These are phyloP conservation scores for Sphagnum fallax DNA, from an alignment of 228 moss, liverwort and hornwort genomes.

Conservation along the genomic window DNA sequence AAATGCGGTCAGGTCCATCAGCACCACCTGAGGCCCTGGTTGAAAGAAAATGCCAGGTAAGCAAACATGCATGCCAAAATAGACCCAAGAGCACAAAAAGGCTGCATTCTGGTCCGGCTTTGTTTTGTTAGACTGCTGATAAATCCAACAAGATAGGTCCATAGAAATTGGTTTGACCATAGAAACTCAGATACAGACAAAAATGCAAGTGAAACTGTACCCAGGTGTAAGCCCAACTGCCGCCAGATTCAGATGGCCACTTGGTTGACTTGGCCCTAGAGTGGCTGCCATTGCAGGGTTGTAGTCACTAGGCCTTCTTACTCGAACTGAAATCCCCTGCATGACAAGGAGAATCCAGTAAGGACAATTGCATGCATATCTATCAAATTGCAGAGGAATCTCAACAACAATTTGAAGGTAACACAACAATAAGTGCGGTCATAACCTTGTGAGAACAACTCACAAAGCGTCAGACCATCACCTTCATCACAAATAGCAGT, in stretches of 20 bases:
- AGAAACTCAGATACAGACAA: background rate
- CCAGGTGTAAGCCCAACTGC: constrained; percentile 43
- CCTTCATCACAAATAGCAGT: too few relatives aligned
- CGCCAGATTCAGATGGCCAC: constrained; percentile 41
- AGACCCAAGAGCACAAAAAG: constrained; percentile 14
- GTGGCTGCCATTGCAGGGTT: constrained; percentile 54
- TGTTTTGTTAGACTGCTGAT: too few relatives aligned
- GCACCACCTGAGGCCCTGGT: constrained; percentile 54
- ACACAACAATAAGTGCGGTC: too few relatives aligned
- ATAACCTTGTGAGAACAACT: too few relatives aligned
- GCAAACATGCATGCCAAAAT: background rate
- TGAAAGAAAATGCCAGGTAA: too few relatives aligned
- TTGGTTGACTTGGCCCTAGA: constrained; percentile 49
- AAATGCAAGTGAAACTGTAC: background rate
- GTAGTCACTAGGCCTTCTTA: constrained; percentile 49
- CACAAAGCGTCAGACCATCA: too few relatives aligned
- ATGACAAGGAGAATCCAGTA: constrained; percentile 1
- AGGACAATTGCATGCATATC: background rate
- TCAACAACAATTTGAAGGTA: too few relatives aligned
- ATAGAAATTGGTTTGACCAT: too few relatives aligned
- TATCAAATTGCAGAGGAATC: too few relatives aligned
- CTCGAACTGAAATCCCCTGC: constrained; percentile 44
- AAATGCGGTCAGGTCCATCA: constrained; percentile 54
- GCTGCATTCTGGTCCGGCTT: too few relatives aligned
- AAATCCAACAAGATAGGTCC: too few relatives aligned